A percentile compares a stretch with the other conserved stretches of the same genome.
Conservation (phyloP, 495 filamentous ascomycete species). For the Talaromyces liani region DNA sequence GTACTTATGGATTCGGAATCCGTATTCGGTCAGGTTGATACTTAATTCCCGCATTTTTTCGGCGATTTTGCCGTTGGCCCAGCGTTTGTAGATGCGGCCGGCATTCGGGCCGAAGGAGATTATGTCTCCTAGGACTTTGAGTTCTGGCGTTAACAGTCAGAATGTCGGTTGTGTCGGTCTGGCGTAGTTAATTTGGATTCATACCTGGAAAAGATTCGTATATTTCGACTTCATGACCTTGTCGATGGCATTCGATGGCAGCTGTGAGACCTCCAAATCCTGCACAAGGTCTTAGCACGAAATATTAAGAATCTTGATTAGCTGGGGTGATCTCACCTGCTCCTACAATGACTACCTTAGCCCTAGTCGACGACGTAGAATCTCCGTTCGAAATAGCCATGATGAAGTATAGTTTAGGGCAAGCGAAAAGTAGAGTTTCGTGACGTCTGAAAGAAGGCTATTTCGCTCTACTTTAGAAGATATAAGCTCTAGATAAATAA, state of each 20-base stretch:
- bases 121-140: conserved; percentile 54
- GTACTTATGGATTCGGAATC: conserved; percentile 55
- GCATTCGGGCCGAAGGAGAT: conserved; percentile 58
- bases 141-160: conserved; percentile 19
- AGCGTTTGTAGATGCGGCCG: conserved; percentile 47
- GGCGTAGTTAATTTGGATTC: background rate
- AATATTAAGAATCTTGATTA: background rate
- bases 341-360: conserved; percentile 52
- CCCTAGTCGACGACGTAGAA: conserved; percentile 26
- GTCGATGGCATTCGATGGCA: conserved; percentile 55
- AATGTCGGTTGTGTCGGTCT: background rate
- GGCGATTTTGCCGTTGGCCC: conserved; percentile 40
- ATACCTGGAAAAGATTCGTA: conserved; percentile 46
- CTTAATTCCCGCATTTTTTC: conserved; percentile 40
- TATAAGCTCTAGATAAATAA: background rate
- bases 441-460: background rate
- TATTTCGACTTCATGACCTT: conserved; percentile 55
- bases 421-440: background rate
- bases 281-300: conserved; percentile 2
- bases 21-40: conserved; percentile 43
- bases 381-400: background rate
- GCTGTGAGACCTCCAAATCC: conserved; percentile 58
- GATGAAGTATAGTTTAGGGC: background rate
- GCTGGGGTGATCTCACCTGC: conserved; percentile 13
- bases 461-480: background rate